phyloP scores from a whole-genome alignment of 805 yeast species.

The Ogataea thermomethanolica region DNA sequence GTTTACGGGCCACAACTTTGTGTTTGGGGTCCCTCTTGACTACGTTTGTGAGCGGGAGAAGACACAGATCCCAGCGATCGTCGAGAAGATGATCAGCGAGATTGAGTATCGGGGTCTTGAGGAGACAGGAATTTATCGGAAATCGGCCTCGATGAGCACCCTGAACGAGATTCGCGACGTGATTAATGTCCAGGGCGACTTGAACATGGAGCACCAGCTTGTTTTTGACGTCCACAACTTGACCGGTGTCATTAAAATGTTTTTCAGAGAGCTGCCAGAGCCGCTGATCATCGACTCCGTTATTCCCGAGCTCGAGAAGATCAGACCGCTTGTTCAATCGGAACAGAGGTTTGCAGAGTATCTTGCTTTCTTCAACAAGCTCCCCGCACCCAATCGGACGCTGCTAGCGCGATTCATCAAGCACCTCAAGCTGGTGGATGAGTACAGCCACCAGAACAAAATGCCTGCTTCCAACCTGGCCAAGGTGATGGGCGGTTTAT shows the following conservation, averaged over 20 bases:
- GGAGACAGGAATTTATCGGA: constrained; percentile 87
- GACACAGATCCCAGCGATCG: constrained; percentile 58
- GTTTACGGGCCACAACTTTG: constrained; percentile 28
- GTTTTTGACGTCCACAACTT: constrained; percentile 76
- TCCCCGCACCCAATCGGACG: constrained; percentile 67
- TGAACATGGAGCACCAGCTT: constrained; percentile 40
- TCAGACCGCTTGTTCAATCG: constrained; percentile 26
- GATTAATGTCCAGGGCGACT: constrained; percentile 45
- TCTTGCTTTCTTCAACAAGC: constrained; percentile 24
- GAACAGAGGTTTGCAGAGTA: constrained; percentile 28
- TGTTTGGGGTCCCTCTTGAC: constrained; percentile 84
- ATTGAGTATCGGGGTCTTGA: constrained; percentile 85
- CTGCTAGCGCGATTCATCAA: constrained; percentile 62
- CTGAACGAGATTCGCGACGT: constrained; percentile 40
- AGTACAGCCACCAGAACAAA: constrained; percentile 63
- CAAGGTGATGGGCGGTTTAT: constrained; percentile 74
- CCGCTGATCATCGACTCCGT: constrained; percentile 67
- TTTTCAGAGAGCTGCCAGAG: constrained; percentile 82
- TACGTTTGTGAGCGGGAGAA: constrained; percentile 73
- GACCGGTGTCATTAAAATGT: constrained; percentile 84
- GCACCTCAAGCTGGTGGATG: constrained; percentile 69
- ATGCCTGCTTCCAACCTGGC: constrained; percentile 91
- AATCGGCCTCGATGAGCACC: constrained; percentile 50
- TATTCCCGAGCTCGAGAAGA: constrained; percentile 52
- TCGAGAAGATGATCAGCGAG: constrained; percentile 62